phyloP scores from a whole-genome alignment of 169 alveolate genomes.

The Prorocentrum cordatum region DNA sequence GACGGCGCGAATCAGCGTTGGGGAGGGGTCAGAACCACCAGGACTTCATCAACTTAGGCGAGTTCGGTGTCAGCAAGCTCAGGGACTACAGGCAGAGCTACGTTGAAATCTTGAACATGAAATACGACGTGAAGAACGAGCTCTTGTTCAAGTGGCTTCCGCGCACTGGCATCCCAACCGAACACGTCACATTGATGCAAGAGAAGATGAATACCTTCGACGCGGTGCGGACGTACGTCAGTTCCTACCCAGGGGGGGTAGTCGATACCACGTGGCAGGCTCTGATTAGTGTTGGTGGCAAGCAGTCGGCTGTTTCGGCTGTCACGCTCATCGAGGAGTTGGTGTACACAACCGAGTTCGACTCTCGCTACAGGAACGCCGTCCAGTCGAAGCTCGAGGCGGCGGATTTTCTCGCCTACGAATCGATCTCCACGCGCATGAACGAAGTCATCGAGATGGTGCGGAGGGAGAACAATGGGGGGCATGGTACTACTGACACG shows the following conservation, averaged over 20 bases:
- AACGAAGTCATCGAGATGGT: not conserved
- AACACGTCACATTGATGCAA: not conserved
- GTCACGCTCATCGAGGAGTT: not conserved
- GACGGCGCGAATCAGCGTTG: not conserved
- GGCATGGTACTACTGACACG: not conserved
- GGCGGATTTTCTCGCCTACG: not conserved
- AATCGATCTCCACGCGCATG: not conserved
- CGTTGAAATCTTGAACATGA: slow-evolving; percentile 1
- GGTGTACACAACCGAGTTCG: not conserved
- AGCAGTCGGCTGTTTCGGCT: not conserved
- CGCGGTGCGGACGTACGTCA: not conserved
- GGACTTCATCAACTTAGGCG: not conserved
- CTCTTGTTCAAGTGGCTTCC: not conserved
- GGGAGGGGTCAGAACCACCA: not conserved
- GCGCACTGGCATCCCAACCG: not conserved
- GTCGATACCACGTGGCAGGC: not conserved
- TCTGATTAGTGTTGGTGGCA: not conserved
- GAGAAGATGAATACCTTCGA: not conserved
- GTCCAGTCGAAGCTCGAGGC: not conserved
- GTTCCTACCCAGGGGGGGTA: not conserved
- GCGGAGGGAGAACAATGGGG: not conserved
- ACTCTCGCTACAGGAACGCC: not conserved
- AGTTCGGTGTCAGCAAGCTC: not conserved
- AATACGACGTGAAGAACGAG: not conserved
- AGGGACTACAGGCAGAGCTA: not conserved